Base-by-base conservation (phyloP, 108 stramenopile genomes). In the Cyclostephanos tholiformis region DNA sequence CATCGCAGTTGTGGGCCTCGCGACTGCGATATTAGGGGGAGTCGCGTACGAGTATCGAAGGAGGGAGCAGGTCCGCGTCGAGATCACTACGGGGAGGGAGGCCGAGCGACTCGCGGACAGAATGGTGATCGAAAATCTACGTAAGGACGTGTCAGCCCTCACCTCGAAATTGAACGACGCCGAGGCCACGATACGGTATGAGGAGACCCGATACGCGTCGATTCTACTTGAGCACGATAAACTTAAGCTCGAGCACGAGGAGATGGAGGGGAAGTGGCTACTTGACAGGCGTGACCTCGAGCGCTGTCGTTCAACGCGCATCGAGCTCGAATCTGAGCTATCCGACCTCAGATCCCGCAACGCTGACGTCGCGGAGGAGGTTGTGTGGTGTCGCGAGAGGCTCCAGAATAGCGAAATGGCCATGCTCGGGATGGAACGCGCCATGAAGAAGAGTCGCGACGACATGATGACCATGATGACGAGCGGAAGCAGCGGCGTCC, bases 171-270 rank as follows among this genome's bases (percentile, higher is more conserved):
- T 79, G 53, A 39, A 43, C 14, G 77, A 79, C 67, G 77, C 77
- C 36, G 77, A 79, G 36, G 77, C 77, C 19, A 72, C 77, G 0
- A 79, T 79, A 49, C 77, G 77, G 19, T 79, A 79, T 41, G 77
- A 79, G 43, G 77, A 79, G 22, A 39, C 49, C 5, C 65, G 77
- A 10, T 79, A 79, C 55, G 71, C 71, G 26, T 35, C 20, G 19
- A 62, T 79, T n/a, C 60, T 52, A 51, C 29, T 53, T 14, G 46
- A 49, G 36, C 67, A 64, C 20, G 3, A 44, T 20, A 67, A 72
- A 66, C 60, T 58, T 7, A 23, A 30, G 20, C 70, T 62, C 50
- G 51, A 48, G 50, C 59, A 72, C 63, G 77, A 79, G 50, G 77
- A 60, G 49, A 67, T 61, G 59, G 43, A 79, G 49, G 60, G 50